Base-by-base conservation (phyloP, 148 eudicot genomes). In the Nepenthes gracilis region DNA sequence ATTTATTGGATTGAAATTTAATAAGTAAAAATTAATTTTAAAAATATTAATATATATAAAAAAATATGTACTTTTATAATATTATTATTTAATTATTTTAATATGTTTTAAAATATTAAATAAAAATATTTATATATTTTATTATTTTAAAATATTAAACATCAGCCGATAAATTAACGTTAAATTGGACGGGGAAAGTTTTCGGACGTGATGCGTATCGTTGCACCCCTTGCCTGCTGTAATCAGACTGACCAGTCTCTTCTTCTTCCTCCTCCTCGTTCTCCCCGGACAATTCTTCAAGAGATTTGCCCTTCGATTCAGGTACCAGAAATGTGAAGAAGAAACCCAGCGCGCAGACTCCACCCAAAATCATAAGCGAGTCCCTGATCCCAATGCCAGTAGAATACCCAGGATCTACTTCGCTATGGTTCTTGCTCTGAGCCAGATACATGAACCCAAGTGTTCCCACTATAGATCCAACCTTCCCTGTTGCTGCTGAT, bases 201-300 rank as follows among this genome's bases (percentile, higher is more conserved):
- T 23, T 23, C 23, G 23, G 23, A 23, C 23, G 23, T 23, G 23
- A 23, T 23, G 23, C 23, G 23, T 23, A 23, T 23, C 23, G 23
- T 0, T 23, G 23, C 23, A 0, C 23, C 23, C 23, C 23, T 23
- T 23, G 23, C 45, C 45, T 40, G 45, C 45, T 40, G 45, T 40
- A 23, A 23, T 23, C 45, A 40, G 4, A 40, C 8, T 55, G 58
- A 6, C 8, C 33, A 1, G 36, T 33, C 58, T 55, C 58, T 32
- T 14, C 36, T 35, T 47, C 64, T 9, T 36, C 35, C 1, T 50
- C n/a, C 1, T 50, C n/a, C 47, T 52, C 65, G 5, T 36, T 53
- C 65, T 63, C 65, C 47, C 65, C 65, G 9, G 65, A 63, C 47
- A 53, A 13, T 36, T 63, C 65, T 36, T 63, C 65, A n/a, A 63